phyloP scores from a whole-genome alignment of 2,329 filamentous ascomycete species.

The Colletotrichum sp. region DNA sequence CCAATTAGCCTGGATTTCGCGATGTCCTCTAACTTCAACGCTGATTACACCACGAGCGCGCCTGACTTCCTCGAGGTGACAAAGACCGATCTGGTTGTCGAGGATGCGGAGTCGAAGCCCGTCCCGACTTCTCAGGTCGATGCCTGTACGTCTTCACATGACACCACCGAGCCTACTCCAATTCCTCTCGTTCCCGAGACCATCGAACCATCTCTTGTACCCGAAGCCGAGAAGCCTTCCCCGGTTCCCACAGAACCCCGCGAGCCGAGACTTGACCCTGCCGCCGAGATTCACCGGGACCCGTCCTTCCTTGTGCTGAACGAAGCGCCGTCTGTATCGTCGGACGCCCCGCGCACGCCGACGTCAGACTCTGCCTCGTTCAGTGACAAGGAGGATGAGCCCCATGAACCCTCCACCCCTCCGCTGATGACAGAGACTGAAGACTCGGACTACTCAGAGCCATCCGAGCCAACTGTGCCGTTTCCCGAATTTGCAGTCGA shows the following conservation, averaged over 20 bases:
- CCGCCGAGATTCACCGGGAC: neutral
- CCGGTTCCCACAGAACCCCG: neutral
- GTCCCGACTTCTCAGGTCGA: neutral
- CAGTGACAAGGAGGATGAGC: constrained; percentile 6
- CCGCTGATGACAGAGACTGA: constrained; percentile 17
- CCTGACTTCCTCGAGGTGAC: neutral
- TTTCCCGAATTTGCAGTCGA: constrained; percentile 3
- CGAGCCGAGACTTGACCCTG: neutral
- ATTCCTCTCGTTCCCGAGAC: neutral
- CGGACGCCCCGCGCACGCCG: neutral
- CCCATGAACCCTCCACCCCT: neutral
- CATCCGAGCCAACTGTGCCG: neutral
- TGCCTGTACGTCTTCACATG: constrained; percentile 16
- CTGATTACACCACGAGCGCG: neutral
- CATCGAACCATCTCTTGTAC: neutral
- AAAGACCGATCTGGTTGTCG: neutral
- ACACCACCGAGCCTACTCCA: neutral
- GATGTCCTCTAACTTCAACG: neutral
- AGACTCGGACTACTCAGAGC: constrained; percentile 19
- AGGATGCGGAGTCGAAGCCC: neutral
- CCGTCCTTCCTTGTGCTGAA: neutral
- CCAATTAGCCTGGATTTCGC: constrained; percentile 5
- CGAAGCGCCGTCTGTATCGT: neutral
- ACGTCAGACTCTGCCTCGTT: constrained; percentile 5
- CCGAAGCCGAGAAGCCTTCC: neutral